Conservation (phyloP, 108 stramenopile genomes). For the Cyclotella sp. region DNA sequence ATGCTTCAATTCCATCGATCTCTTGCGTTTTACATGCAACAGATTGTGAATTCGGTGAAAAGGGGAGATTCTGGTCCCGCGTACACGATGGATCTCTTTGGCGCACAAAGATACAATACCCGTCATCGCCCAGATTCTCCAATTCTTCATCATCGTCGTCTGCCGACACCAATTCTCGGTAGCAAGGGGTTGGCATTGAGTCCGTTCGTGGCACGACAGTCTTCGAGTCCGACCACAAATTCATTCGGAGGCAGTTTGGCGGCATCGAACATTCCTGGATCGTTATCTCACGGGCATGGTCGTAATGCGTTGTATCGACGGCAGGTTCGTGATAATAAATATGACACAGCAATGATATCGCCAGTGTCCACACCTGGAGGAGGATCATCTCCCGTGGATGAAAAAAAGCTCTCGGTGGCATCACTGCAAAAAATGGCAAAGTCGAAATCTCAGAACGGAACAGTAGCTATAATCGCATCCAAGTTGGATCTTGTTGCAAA, state of each 20-base stretch:
- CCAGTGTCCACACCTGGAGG: conserved; percentile 35
- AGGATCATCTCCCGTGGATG: conserved; percentile 43
- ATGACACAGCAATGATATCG: conserved; percentile 15
- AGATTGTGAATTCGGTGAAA: conserved; percentile 56
- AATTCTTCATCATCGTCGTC: conserved; percentile 15
- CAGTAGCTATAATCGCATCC: not conserved
- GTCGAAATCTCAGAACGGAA: conserved; percentile 18
- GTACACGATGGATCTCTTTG: not conserved
- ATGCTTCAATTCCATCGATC: conserved; percentile 85
- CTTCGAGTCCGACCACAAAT: conserved; percentile 35
- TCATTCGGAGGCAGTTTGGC: conserved; percentile 39
- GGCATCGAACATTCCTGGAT: conserved; percentile 21
- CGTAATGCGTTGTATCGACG: conserved; percentile 57
- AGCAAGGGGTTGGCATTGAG: conserved; percentile 14
- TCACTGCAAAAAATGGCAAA: conserved; percentile 11
- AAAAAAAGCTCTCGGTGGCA: conserved; percentile 10
- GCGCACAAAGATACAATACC: not conserved
- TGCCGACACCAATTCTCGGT: conserved; percentile 9
- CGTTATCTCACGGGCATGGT: conserved; percentile 64
- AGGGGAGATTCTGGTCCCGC: conserved; percentile 13
- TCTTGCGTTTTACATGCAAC: conserved; percentile 60
- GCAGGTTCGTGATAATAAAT: conserved; percentile 34
- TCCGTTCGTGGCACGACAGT: conserved; percentile 21
- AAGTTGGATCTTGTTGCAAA: not conserved
- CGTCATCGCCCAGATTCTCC: conserved; percentile 5